phyloP scores from a whole-genome alignment of 768 basidiomycete species.

The Pleurotus cornucopiae region DNA sequence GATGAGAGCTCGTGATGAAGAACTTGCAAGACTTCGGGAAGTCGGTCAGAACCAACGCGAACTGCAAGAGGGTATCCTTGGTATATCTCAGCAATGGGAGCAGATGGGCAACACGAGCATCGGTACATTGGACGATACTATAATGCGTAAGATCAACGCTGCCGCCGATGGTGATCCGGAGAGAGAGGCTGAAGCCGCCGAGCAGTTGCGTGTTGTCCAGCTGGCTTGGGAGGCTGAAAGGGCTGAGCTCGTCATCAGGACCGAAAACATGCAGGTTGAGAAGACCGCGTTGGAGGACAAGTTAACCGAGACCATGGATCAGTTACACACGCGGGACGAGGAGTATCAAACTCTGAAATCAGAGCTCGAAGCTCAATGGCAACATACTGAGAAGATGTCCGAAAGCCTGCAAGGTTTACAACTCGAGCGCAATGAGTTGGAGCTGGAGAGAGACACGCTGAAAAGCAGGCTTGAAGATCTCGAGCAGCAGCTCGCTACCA shows the following conservation, averaged over 20 bases:
- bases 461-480: conserved; percentile 26
- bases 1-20: conserved; percentile 39
- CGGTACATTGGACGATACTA: conserved; percentile 37
- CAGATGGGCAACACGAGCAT: conserved; percentile 46
- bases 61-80: conserved; percentile 48
- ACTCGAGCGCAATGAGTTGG: conserved; percentile 29
- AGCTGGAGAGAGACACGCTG: conserved; percentile 36
- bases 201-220: conserved; percentile 36
- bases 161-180: conserved; percentile 37
- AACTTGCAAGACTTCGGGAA: conserved; percentile 41
- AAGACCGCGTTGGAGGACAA: conserved; percentile 40
- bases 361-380: conserved; percentile 74
- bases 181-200: conserved; percentile 26
- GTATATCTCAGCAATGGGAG: conserved; percentile 60
- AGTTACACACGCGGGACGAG: conserved; percentile 37
- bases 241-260: conserved; percentile 35
- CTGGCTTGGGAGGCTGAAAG: conserved; percentile 49
- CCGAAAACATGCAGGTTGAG: conserved; percentile 40
- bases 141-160: conserved; percentile 32
- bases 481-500: conserved; percentile 34
- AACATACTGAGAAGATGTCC: conserved; percentile 51
- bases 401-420: conserved; percentile 40
- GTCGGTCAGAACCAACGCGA: conserved; percentile 51
- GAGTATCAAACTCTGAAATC: conserved; percentile 46
- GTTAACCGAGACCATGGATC: conserved; percentile 34